Conservation (phyloP, 2,329 filamentous ascomycete genomes). For the Fusarium miscanthi region DNA sequence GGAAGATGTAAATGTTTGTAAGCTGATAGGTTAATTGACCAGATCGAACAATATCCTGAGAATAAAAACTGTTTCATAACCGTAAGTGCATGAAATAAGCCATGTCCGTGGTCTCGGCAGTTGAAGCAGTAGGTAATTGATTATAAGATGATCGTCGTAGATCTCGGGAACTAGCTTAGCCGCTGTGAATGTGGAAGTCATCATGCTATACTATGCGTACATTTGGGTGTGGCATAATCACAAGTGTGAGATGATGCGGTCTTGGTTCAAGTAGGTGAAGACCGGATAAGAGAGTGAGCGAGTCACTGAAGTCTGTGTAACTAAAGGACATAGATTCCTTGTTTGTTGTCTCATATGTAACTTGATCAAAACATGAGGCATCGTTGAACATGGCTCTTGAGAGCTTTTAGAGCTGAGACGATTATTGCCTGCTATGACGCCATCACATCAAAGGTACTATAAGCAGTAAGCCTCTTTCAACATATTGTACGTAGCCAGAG, state of each 20-base stretch:
- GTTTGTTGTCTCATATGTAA: neutral
- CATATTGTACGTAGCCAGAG: neutral
- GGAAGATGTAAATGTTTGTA: constrained; percentile 36
- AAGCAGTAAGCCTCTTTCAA: neutral
- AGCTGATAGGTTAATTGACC: constrained; percentile 37
- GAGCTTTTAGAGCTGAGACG: neutral
- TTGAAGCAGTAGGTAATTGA: neutral
- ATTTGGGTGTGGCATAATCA: neutral
- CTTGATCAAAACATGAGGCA: neutral
- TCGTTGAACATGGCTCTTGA: neutral
- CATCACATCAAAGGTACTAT: neutral
- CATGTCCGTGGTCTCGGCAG: neutral
- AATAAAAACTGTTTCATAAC: neutral
- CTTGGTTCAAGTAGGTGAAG: neutral
- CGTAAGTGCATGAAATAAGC: neutral
- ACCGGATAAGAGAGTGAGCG: neutral
- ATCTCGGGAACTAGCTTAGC: constrained; percentile 27
- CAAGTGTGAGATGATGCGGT: neutral
- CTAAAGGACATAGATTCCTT: neutral
- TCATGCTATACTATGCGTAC: neutral
- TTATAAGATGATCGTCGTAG: neutral
- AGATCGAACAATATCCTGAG: constrained; percentile 13
- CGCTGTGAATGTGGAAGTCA: constrained; percentile 12
- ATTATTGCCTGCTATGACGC: neutral
- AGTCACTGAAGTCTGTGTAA: neutral